Evolutionary conservation across 768 basidiomycete species (phyloP).

Genomic region (Rhizopogon salebrosus): DNA sequence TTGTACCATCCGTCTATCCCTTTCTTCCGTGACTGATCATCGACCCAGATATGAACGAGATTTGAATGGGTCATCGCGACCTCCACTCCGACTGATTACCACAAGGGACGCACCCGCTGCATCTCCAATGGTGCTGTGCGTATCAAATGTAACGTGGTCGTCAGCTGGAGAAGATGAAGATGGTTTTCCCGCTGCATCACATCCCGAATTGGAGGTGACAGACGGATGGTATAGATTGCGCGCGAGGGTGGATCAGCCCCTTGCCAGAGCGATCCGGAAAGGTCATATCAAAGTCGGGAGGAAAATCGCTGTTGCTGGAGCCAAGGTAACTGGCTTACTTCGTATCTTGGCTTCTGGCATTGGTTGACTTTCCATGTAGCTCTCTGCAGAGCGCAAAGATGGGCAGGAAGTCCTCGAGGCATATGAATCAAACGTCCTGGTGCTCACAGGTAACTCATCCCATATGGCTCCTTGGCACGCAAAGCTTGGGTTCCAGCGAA

Average conservation of each 20-base stretch:
- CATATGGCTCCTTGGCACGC: constrained; percentile 85
- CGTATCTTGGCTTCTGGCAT: not conserved
- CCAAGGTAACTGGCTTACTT: constrained; percentile 50
- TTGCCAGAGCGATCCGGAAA: constrained; percentile 63
- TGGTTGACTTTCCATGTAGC: constrained; percentile 33
- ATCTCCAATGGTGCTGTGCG: constrained; percentile 79
- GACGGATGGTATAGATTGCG: constrained; percentile 95
- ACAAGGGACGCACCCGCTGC: constrained; percentile 79
- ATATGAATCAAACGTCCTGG: constrained; percentile 58
- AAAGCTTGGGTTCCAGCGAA: constrained; percentile 72
- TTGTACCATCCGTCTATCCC: constrained; percentile 26
- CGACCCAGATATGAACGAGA: constrained; percentile 81
- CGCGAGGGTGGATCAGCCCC: constrained; percentile 67
- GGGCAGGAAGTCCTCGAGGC: constrained; percentile 81
- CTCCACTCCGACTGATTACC: constrained; percentile 74
- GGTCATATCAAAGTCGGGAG: constrained; percentile 70
- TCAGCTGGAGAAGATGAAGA: constrained; percentile 32
- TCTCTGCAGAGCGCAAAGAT: constrained; percentile 67
- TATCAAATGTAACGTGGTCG: constrained; percentile 67
- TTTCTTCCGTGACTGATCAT: not conserved
- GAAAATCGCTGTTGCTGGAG: constrained; percentile 79
- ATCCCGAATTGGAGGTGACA: constrained; percentile 80
- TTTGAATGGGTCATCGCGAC: constrained; percentile 69
- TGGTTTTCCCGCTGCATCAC: constrained; percentile 29
- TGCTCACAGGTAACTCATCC: constrained; percentile 79